Conservation (phyloP, 106 monocot genomes). For the Allium cepa region DNA sequence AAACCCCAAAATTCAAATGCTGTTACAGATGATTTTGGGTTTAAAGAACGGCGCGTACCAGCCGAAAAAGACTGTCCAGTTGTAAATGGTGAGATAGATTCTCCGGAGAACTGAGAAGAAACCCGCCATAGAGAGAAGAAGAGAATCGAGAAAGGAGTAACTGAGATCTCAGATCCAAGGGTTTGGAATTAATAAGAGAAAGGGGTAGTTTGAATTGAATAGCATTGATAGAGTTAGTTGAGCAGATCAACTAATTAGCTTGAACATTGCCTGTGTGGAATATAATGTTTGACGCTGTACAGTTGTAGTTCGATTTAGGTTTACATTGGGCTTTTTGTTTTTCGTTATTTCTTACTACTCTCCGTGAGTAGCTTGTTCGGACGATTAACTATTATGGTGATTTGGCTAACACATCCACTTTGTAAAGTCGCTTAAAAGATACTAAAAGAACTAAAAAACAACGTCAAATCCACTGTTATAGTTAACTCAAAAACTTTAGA, state of each 20-base stretch:
- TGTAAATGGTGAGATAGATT: slow-evolving; percentile 20
- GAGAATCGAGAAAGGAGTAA: background rate
- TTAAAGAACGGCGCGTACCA: slow-evolving; percentile 11
- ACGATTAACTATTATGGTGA: no score
- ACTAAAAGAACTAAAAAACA: no score
- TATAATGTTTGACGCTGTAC: no score
- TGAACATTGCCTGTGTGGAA: no score
- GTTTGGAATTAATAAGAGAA: slow-evolving; percentile 1
- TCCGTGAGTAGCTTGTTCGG: no score
- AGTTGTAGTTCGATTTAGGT: no score
- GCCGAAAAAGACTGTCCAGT: slow-evolving; percentile 18
- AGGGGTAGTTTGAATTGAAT: background rate
- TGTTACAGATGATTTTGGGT: background rate
- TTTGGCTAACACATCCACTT: no score
- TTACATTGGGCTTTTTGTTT: no score
- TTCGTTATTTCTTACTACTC: no score
- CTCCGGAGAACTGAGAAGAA: slow-evolving; percentile 7
- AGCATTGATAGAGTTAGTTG: slow-evolving; percentile 27
- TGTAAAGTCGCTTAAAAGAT: no score
- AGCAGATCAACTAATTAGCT: slow-evolving; percentile 18
- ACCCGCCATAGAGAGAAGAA: slow-evolving; percentile 11
- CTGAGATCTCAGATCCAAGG: slow-evolving; percentile 7
- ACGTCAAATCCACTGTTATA: no score
- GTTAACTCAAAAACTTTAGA: no score
- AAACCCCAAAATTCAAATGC: background rate